Base-by-base conservation (phyloP, 129 eudicot genomes). In the Arctium minus region DNA sequence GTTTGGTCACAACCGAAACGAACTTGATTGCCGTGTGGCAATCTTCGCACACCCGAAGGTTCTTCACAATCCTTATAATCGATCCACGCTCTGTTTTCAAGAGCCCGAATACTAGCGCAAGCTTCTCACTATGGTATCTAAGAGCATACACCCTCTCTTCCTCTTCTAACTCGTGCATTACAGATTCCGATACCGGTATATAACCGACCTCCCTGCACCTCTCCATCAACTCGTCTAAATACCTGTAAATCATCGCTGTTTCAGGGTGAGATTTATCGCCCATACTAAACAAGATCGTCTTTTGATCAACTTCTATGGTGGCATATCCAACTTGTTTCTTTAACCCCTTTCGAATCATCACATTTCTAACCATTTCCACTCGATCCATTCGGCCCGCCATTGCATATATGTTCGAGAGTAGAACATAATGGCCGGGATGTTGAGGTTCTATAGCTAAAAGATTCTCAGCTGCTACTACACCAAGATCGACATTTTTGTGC, bases 41-140 rank as follows among this genome's bases (percentile, higher is more conserved):
- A 86, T 91, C 96, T 88, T 87, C 93, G 71, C 96, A 91, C 78
- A 91, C 89, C 10, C 93, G 86, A 56, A 91, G 91, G 83, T 91
- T 91, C 84, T 91, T 91, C 39, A 86, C 86, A 8, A 91, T 86
- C 81, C 91, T 89, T 50, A 91, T 86, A n/a, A 67, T 32, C 72
- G 85, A 81, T 2, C 84, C 88, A 12, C 73, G 38, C 15, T 44
- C 83, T 11, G 86, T 86, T 80, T 86, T 89, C 80, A 91, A 35
- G 72, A 91, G 84, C 70, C 96, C 96, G 74, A 81, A 91, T 39
- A 90, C 88, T 30, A 91, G 79, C 32, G 93, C 95, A 76, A 91
- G 91, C 84, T 89, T 89, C 75, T 91, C 92, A 12, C 91, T 91
- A 77, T 91, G 92, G 53, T 91, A 91, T 69, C 92, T 85, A 75